phyloP scores from a whole-genome alignment of 306 rosid species.

The Cucumis melo region DNA sequence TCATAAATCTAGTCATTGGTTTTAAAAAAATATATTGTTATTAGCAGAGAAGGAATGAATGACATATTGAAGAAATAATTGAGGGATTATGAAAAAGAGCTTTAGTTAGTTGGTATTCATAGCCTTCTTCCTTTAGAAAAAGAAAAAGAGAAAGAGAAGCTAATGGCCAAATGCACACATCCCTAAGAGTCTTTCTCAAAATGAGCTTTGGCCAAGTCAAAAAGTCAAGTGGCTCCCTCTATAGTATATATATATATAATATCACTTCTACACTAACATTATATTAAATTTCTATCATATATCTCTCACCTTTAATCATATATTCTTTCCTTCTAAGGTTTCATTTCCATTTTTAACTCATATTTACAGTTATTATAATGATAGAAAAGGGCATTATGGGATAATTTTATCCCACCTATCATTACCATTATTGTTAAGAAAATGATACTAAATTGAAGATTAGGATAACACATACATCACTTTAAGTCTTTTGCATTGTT shows the following conservation, averaged over 20 bases:
- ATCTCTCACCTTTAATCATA: not conserved
- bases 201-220: not conserved
- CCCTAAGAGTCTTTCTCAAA: constrained; percentile 7
- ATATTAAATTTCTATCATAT: not conserved
- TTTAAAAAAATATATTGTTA: too few species aligned
- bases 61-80: not conserved
- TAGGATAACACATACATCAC: not conserved
- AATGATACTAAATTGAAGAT: not conserved
- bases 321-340: not conserved
- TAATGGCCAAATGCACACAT: constrained; percentile 3
- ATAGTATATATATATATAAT: not conserved
- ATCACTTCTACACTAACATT: not conserved
- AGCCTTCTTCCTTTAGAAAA: not conserved
- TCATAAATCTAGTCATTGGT: too few species aligned
- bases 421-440: not conserved
- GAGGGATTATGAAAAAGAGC: not conserved
- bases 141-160: constrained; percentile 3
- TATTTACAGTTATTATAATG: not conserved
- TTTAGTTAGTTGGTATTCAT: not conserved
- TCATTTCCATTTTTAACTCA: not conserved
- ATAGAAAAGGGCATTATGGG: not conserved
- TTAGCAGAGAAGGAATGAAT: not conserved
- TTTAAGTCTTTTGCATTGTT: not conserved
- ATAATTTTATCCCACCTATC: not conserved
- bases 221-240: not conserved